These are phyloP conservation scores for Spirogloea muscicola DNA, from an alignment of 139 green algal genomes.

Conservation along the genomic window DNA sequence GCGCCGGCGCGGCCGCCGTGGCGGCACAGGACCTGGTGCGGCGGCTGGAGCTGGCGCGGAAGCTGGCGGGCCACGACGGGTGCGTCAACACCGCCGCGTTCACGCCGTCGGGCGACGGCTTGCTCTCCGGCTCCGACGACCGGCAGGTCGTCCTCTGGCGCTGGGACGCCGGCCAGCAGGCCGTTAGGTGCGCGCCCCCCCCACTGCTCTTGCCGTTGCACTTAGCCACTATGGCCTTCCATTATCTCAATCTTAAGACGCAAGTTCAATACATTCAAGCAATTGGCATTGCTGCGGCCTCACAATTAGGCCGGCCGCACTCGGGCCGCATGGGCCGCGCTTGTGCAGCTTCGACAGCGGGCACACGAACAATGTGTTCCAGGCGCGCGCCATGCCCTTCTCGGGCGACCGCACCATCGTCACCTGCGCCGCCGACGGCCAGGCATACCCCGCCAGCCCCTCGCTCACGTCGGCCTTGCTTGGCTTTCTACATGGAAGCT, in stretches of 20 bases:
- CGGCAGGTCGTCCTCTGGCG: conserved; percentile 59
- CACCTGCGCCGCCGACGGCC: conserved; percentile 57
- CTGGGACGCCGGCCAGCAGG: conserved; percentile 40
- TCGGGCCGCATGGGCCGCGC: too few relatives aligned
- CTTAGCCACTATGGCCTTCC: too few relatives aligned
- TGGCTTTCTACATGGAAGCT: background rate
- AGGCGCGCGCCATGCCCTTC: conserved; percentile 56
- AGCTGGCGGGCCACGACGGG: conserved; percentile 39
- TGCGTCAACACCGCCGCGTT: conserved; percentile 65
- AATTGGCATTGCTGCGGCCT: background rate
- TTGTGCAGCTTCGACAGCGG: conserved; percentile 20
- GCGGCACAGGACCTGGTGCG: conserved; percentile 1
- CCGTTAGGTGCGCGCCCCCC: conserved; percentile 20
- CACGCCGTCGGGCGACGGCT: conserved; percentile 49
- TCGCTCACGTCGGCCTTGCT: background rate
- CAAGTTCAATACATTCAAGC: background rate
- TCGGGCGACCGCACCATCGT: conserved; percentile 46
- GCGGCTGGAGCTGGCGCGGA: background rate
- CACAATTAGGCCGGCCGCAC: background rate
- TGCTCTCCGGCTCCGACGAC: conserved; percentile 62
- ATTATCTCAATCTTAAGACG: too few relatives aligned
- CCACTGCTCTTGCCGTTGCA: background rate
- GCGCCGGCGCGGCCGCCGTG: too few relatives aligned
- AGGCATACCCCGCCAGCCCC: conserved; percentile 16
- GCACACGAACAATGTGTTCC: conserved; percentile 65